A percentile compares a stretch with the other conserved stretches of the same genome.
phyloP scores from a whole-genome alignment of 1,284 basidiomycete genomes.

The Dichomitus squalens region DNA sequence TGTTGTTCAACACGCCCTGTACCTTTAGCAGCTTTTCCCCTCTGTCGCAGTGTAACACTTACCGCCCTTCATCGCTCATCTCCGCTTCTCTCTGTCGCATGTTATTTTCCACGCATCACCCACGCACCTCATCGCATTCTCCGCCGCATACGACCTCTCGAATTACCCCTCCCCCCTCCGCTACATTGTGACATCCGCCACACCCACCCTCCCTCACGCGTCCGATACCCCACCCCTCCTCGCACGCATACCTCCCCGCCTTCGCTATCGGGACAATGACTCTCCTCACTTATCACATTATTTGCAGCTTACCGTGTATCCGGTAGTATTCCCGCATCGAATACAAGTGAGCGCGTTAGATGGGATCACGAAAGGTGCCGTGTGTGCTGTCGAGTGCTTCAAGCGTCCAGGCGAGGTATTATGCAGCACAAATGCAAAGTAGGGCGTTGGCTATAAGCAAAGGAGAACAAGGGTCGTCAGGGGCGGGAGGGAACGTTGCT shows the following conservation, averaged over 20 bases:
- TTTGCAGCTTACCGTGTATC: constrained; percentile 25
- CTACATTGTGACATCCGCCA: not conserved
- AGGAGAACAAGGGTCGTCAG: constrained; percentile 2
- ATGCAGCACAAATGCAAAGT: not conserved
- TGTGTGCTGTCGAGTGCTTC: not conserved
- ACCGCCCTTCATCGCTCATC: too few relatives aligned
- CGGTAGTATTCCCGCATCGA: constrained; percentile 20
- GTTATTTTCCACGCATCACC: constrained; percentile 13
- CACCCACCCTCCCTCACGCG: not conserved
- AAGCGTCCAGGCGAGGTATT: not conserved
- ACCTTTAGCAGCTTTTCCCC: constrained; percentile 17
- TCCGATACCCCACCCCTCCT: not conserved
- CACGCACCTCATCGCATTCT: constrained; percentile 22
- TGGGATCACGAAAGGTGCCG: constrained; percentile 7
- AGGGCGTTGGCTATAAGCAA: not conserved
- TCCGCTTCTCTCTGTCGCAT: constrained; percentile 11
- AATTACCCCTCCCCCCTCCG: not conserved
- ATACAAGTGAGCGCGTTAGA: constrained; percentile 29
- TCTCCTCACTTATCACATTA: constrained; percentile 32
- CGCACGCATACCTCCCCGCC: constrained; percentile 1
- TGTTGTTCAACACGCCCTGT: constrained; percentile 16
- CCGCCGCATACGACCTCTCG: constrained; percentile 13
- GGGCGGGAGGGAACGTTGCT: not conserved
- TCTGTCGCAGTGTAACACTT: constrained; percentile 15
- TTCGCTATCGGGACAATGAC: constrained; percentile 3